Conservation (phyloP, 306 rosid species). For the Pyrus betulifolia region DNA sequence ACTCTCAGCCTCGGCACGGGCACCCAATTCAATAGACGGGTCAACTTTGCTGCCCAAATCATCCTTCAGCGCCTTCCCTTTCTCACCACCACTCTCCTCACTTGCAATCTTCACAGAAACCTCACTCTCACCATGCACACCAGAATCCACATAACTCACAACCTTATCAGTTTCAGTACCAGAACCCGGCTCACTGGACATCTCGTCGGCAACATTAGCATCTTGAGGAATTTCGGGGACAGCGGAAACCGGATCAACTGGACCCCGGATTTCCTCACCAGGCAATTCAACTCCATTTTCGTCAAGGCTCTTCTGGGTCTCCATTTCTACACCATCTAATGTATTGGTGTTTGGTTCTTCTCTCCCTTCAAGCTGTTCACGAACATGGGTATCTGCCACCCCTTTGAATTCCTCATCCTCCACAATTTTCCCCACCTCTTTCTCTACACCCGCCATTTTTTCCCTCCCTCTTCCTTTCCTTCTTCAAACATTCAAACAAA, state of each 20-base stretch:
- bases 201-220: not conserved
- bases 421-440: not conserved
- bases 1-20: not conserved
- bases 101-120: not conserved
- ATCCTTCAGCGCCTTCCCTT: slow-evolving; percentile 5
- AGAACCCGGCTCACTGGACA: not conserved
- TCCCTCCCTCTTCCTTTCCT: not conserved
- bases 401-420: not conserved
- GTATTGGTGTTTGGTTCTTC: slow-evolving; percentile 6
- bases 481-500: not conserved
- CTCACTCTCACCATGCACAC: not conserved
- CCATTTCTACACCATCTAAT: not conserved
- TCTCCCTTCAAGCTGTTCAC: not conserved
- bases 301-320: slow-evolving; percentile 6
- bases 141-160: not conserved
- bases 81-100: not conserved
- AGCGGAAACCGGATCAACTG: not conserved
- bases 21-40: not conserved
- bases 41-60: not conserved
- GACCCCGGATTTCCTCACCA: not conserved
- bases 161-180: not conserved
- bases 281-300: not conserved
- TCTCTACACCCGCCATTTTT: not conserved
- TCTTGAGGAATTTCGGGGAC: not conserved
- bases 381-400: not conserved